Base-by-base conservation (phyloP, 495 filamentous ascomycete species). In the Recurvomyces mirabilis region DNA sequence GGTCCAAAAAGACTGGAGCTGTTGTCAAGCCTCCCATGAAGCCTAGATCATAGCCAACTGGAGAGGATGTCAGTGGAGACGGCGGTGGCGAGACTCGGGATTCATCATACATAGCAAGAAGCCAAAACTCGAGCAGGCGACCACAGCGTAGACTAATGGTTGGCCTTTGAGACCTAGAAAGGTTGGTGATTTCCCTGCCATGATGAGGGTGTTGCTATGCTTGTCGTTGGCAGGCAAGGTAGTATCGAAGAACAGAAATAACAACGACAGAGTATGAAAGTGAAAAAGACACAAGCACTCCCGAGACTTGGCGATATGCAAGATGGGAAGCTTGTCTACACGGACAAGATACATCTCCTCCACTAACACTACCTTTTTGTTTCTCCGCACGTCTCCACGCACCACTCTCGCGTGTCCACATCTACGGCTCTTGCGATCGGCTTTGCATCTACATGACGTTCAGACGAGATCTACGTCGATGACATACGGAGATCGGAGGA, bases 21-120 rank as follows among this genome's bases (percentile, higher is more conserved):
- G 49, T 53, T 21, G 49, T 53, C 30, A 53, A 38, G 21, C 49
- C 49, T 18, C 49, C 49, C 49, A 53, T 53, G 22, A 46, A 52
- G 22, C 49, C 49, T 12, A 52, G 49, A 34, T 52, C 49, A 29
- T 52, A 52, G 15, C 45, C 49, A 24, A 53, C 41, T 40, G 20
- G 2, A 37, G 32, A 9, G 22, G 2, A 19, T 37, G 19, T 37
- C 19, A 37, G 41, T 24, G 25, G 15, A 14, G 21, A 46, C 18
- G n/a, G n/a, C n/a, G n/a, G n/a, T n/a, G n/a, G n/a, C n/a, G n/a
- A n/a, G n/a, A n/a, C n/a, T n/a, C n/a, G n/a, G n/a, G n/a, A n/a
- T n/a, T n/a, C n/a, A n/a, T 25, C 37, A 35, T 21, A 36, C 29
- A 47, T 17, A 47, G 35, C 43, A 47, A 13, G 43, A 47, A 47